Evolutionary conservation across 306 rosid genomes (phyloP), one percentile per base, ranked within the genome.

Genomic region (Quercus alba): DNA sequence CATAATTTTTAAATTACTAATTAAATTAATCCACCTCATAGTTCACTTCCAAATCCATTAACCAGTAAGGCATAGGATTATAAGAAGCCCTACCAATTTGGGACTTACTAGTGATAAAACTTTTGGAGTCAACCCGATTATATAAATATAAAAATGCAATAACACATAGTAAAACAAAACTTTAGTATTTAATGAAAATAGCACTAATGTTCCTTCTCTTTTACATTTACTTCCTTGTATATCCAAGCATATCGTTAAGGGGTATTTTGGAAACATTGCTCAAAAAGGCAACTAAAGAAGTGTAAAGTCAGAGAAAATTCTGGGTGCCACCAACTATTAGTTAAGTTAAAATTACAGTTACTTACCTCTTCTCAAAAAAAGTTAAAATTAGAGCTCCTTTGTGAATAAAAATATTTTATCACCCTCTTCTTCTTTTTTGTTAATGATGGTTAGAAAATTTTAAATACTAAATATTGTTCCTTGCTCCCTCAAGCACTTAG

Each of bases 1-100:
- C 78, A 74, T 58, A 52, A 51, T 30, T 78, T 52, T 64, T 77
- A 82, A 80, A 49, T 13, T 70, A 81, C 83, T 69, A 85, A 78
- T 86, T 69, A 85, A 79, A 76, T 49, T 12, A 49, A 49, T 76
- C 75, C 85, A 76, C 75, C 56, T 77, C 75, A 74, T 80, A 62
- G 55, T 33, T 61, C 59, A 57, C 80, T 59, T 46, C 64, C 82
- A 76, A 74, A 81, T 67, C 82, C 73, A 85, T 75, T 77, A 70
- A 44, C 26, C 41, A 63, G 30, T 12, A 14, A 63, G n/a, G 70
- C 70, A 15, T 41, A 41, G 46, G 11, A 41, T 41, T 41, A 13
- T 26, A 28, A n/a, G n/a, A 63, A 28, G 9, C 4, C 70, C 68
- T 25, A 25, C n/a, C 41, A 56, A 46, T 19, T 78, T 63, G 14